phyloP scores from a whole-genome alignment of 352 stramenopile species.

The Globisporangium barbulae region DNA sequence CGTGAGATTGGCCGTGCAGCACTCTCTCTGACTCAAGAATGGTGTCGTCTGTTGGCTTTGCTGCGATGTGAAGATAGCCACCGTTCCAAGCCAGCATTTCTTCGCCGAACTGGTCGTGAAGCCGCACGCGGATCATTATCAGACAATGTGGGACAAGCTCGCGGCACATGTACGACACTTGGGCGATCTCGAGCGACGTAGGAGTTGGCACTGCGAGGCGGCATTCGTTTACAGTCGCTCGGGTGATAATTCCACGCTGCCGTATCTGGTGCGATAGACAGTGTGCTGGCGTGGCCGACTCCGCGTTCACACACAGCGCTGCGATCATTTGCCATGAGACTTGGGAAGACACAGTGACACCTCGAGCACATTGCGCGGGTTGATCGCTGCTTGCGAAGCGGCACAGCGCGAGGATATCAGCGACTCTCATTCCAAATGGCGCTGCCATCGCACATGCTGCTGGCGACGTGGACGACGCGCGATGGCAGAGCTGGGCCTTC shows the following conservation, averaged over 20 bases:
- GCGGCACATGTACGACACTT: constrained; percentile 44
- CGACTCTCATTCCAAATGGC: constrained; percentile 39
- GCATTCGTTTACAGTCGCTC: constrained; percentile 29
- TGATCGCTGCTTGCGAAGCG: constrained; percentile 21
- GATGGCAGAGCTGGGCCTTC: constrained; percentile 32
- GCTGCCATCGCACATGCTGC: constrained; percentile 31
- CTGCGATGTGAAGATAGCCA: constrained; percentile 27
- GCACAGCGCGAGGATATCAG: constrained; percentile 38
- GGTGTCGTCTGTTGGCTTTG: constrained; percentile 3
- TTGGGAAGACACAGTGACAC: constrained; percentile 21
- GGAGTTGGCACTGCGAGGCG: constrained; percentile 21
- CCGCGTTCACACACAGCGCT: constrained; percentile 30
- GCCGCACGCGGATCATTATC: constrained; percentile 31
- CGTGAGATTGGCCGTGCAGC: constrained; percentile 8
- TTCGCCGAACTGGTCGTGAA: constrained; percentile 58
- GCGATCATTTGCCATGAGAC: constrained; percentile 31
- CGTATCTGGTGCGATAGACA: constrained; percentile 41
- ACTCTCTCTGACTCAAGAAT: constrained; percentile 5
- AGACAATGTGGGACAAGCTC: constrained; percentile 43
- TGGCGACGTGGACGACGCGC: constrained; percentile 26
- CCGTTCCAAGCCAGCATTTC: constrained; percentile 24
- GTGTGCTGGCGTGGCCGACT: constrained; percentile 33
- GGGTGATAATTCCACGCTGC: constrained; percentile 18
- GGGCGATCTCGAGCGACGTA: constrained; percentile 35
- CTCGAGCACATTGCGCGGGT: constrained; percentile 39